Evolutionary conservation across 345 rosid genomes (phyloP).

Genomic region (Lepidium africanum): DNA sequence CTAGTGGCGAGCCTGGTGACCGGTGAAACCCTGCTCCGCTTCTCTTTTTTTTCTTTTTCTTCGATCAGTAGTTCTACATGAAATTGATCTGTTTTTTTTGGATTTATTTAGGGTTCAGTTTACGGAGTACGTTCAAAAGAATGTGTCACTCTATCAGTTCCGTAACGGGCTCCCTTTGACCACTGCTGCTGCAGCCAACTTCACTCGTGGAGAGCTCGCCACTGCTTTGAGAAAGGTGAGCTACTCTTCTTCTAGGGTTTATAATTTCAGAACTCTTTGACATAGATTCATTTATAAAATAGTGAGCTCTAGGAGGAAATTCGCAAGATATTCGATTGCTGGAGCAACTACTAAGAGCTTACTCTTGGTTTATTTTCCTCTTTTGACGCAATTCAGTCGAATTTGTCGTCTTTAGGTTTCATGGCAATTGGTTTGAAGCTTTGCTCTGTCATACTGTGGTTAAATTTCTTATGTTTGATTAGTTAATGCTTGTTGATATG

Average conservation of each 20-base stretch:
- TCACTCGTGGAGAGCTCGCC: conserved; percentile 92
- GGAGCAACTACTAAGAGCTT: not conserved
- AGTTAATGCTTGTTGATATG: not conserved
- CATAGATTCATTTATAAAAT: not conserved
- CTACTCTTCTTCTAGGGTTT: not conserved
- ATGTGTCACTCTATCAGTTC: conserved; percentile 86
- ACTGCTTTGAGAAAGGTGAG: conserved; percentile 90
- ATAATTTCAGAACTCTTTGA: not conserved
- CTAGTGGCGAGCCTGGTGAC: conserved; percentile 97
- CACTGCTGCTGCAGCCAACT: conserved; percentile 83
- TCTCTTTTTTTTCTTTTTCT: not conserved
- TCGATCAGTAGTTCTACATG: not conserved
- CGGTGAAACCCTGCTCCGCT: conserved; percentile 33
- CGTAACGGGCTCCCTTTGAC: conserved; percentile 91
- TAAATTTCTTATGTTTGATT: not conserved
- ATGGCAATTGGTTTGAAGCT: not conserved
- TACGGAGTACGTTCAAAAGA: conserved; percentile 95
- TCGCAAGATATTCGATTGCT: not conserved
- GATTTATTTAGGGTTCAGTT: conserved; percentile 66
- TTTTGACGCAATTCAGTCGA: not conserved
- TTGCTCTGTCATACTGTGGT: not conserved
- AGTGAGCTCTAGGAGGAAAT: not conserved
- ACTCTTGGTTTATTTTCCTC: not conserved
- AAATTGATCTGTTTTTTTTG: not conserved
- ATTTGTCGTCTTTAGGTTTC: not conserved